Base-by-base conservation (phyloP, 257 asterid genomes). In the Solanum chiquidenum region DNA sequence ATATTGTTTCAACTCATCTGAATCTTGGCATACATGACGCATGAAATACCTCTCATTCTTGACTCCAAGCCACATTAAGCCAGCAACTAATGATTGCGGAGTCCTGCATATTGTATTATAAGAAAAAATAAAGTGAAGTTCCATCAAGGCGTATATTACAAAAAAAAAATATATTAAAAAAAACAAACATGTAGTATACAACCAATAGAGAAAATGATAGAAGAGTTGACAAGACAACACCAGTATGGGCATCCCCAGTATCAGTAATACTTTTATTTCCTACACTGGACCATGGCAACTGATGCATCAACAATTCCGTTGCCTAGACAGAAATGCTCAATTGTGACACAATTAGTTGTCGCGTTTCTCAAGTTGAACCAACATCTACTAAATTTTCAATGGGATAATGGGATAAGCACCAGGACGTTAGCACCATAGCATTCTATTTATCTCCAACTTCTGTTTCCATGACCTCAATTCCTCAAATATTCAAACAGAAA, bases 41-140 rank as follows among this genome's bases (percentile, higher is more conserved):
- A 97, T 92, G 83, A 82, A 88, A 92, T 95, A 97, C 87, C 95
- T 93, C 87, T 95, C 98, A 91, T 97, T 96, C 91, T 93, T 94
- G 60, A 92, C 93, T 89, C 98, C 98, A 88, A 97, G 87, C 99
- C 99, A 97, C 99, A 97, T 97, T 89, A 97, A 93, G 87, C 98
- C 99, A 16, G 97, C 93, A 91, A 97, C 95, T 82, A 97, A 90
- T 87, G 99, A 97, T 86, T 91, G 94, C 16, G 98, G 98, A 88
- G 94, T 94, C 96, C 99, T 97, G 93, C 80, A 90, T 90, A 93
- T 86, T 14, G 89, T 90, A 93, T 87, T 14, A 87, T 83, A 90
- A 87, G 52, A 85, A 85, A 31, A 37, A 35, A 74, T 23, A 21
- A 74, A 27, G 7, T 2, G 31, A 74, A 74, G 9, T 37, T 34